Percentiles rank a stretch among this genome's conserved stretches.
phyloP scores from a whole-genome alignment of 2,329 filamentous ascomycete species.

The Paecilomyces sp. region DNA sequence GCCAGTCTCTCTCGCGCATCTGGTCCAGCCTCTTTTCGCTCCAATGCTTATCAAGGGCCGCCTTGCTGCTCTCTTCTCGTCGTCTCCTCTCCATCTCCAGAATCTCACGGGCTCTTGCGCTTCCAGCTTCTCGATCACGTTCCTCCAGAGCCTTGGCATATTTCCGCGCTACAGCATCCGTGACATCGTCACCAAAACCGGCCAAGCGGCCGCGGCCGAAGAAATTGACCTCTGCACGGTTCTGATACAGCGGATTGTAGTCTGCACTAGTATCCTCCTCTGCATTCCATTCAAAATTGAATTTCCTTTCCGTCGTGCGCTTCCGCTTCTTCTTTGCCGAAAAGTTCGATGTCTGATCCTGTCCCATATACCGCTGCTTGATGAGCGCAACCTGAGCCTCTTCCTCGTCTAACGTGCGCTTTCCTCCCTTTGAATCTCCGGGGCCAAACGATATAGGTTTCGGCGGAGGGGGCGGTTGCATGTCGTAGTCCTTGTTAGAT shows the following conservation, averaged over 20 bases:
- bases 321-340: slow-evolving; percentile 94
- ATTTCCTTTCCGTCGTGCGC: slow-evolving; percentile 90
- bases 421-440: slow-evolving; percentile 34
- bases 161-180: slow-evolving; percentile 44
- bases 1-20: slow-evolving; percentile 97
- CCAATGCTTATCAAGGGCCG: slow-evolving; percentile 87
- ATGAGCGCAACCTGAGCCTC: slow-evolving; percentile 68
- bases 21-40: slow-evolving; percentile 84
- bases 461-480: slow-evolving; percentile 44
- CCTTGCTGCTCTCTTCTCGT: slow-evolving; percentile 64
- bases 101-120: slow-evolving; percentile 67
- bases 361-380: slow-evolving; percentile 81
- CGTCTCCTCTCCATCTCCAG: slow-evolving; percentile 77
- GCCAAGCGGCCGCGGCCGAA: slow-evolving; percentile 62
- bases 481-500: slow-evolving; percentile 43
- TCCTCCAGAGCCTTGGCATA: slow-evolving; percentile 65
- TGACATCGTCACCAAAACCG: slow-evolving; percentile 56
- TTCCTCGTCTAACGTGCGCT: slow-evolving; percentile 43
- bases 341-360: slow-evolving; percentile 82
- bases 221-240: slow-evolving; percentile 60
- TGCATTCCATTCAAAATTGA: slow-evolving; percentile 97
- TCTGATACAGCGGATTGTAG: slow-evolving; percentile 73
- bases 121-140: slow-evolving; percentile 68
- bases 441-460: slow-evolving; percentile 18
- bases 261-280: slow-evolving; percentile 86